Conservation (phyloP, 805 yeast species). For the Ogataea henricii region DNA sequence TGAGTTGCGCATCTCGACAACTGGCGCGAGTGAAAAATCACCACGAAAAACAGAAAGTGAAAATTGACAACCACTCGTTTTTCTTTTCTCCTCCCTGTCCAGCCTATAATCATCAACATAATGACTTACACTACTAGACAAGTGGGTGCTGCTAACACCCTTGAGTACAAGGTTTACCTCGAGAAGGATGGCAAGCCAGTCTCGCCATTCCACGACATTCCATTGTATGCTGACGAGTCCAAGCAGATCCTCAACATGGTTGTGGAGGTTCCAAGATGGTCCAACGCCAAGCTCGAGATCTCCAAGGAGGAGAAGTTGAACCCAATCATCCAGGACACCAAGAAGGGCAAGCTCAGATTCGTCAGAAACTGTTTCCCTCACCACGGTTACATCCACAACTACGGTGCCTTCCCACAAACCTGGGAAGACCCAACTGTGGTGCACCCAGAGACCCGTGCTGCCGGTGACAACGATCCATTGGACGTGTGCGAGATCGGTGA, state of each 20-base stretch:
- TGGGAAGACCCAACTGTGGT: conserved; percentile 74
- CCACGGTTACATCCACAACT: conserved; percentile 97
- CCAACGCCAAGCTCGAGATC: conserved; percentile 96
- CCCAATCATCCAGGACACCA: conserved; percentile 96
- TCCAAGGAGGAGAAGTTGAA: conserved; percentile 80
- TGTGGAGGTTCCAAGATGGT: conserved; percentile 98
- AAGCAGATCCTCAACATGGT: conserved; percentile 76
- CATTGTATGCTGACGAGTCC: conserved; percentile 91
- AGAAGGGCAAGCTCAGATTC: conserved; percentile 93
- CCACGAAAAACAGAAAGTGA: conserved; percentile 7
- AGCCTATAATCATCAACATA: neutral
- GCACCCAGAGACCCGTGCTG: conserved; percentile 67
- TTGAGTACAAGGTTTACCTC: conserved; percentile 87
- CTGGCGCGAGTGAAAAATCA: too few species aligned
- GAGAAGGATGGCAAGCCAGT: conserved; percentile 93
- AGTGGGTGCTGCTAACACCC: conserved; percentile 93
- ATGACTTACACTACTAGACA: conserved; percentile 89
- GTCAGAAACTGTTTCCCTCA: conserved; percentile 98
- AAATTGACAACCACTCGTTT: neutral
- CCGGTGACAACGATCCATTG: conserved; percentile 84
- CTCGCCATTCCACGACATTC: conserved; percentile 94
- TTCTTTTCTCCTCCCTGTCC: neutral
- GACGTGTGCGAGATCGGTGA: conserved; percentile 86
- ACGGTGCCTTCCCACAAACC: conserved; percentile 97
- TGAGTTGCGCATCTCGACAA: neutral